Conservation (phyloP, 208 protist genomes). For the Angomonas desouzai region DNA sequence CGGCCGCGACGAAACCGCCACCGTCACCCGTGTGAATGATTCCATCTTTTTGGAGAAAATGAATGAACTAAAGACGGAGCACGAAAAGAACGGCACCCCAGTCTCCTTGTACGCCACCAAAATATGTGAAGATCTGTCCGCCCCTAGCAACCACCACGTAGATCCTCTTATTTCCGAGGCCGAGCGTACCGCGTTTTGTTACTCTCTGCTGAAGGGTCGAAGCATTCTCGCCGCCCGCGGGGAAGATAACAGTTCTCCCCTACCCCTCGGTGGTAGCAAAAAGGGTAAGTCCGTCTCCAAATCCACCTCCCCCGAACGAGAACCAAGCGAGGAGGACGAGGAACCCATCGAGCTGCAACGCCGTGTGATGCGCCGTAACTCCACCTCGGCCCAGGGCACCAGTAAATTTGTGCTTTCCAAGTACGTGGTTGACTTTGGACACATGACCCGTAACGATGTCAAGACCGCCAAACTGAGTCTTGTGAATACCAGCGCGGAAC, state of each 20-base stretch:
- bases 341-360: slow-evolving; percentile 13
- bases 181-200: slow-evolving; percentile 72
- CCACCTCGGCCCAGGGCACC: slow-evolving; percentile 29
- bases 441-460: slow-evolving; percentile 86
- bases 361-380: slow-evolving; percentile 45
- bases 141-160: background rate
- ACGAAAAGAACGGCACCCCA: slow-evolving; percentile 7
- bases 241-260: background rate
- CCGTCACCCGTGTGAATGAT: slow-evolving; percentile 9
- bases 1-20: slow-evolving; percentile 19
- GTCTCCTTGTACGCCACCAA: slow-evolving; percentile 12
- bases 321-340: slow-evolving; percentile 4
- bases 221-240: background rate
- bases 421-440: slow-evolving; percentile 94
- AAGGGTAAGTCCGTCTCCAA: background rate
- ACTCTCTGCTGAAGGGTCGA: background rate
- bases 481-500: slow-evolving; percentile 75
- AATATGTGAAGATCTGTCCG: background rate
- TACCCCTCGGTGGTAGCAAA: background rate
- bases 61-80: slow-evolving; percentile 2
- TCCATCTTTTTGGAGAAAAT: background rate
- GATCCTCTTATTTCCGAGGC: slow-evolving; percentile 48
- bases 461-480: slow-evolving; percentile 75
- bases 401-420: slow-evolving; percentile 70
- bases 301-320: background rate